A percentile compares a stretch with the other conserved stretches of the same genome.
phyloP scores from a whole-genome alignment of 2,329 filamentous ascomycete genomes.

The Albophoma yamanashiensis region DNA sequence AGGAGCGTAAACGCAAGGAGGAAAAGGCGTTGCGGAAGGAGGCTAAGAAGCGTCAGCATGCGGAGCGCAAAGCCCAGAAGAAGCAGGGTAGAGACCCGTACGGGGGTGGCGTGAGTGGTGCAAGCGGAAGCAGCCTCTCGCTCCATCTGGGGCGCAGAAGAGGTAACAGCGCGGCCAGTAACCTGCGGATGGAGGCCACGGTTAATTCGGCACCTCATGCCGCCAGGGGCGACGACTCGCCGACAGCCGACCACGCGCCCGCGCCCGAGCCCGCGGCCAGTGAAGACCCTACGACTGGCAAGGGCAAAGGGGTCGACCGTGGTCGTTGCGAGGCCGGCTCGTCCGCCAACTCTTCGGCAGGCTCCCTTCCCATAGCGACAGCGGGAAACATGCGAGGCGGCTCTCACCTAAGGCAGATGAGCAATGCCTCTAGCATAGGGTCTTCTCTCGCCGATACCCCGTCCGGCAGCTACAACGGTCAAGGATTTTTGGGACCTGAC shows the following conservation, averaged over 20 bases:
- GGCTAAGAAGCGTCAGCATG: slow-evolving; percentile 76
- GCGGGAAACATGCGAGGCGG: slow-evolving; percentile 46
- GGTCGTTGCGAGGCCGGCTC: slow-evolving; percentile 11
- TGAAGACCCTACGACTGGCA: slow-evolving; percentile 30
- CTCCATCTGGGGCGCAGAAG: slow-evolving; percentile 48
- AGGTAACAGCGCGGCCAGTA: slow-evolving; percentile 49
- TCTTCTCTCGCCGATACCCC: slow-evolving; percentile 66
- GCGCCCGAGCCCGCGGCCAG: slow-evolving; percentile 14
- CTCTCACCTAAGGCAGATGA: slow-evolving; percentile 72
- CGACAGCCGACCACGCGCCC: slow-evolving; percentile 11
- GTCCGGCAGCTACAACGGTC: slow-evolving; percentile 36
- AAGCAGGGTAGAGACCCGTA: slow-evolving; percentile 37
- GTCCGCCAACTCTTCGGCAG: slow-evolving; percentile 20
- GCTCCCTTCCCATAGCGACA: slow-evolving; percentile 30
- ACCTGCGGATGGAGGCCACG: slow-evolving; percentile 46
- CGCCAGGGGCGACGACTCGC: slow-evolving; percentile 12
- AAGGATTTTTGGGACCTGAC: slow-evolving; percentile 21
- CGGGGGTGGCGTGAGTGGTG: slow-evolving; percentile 23
- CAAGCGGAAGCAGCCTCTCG: slow-evolving; percentile 55
- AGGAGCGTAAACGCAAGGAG: slow-evolving; percentile 80
- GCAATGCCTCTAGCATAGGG: slow-evolving; percentile 73
- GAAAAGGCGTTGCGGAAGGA: slow-evolving; percentile 49
- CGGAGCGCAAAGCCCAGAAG: slow-evolving; percentile 66
- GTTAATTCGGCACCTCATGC: slow-evolving; percentile 30
- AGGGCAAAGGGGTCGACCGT: slow-evolving; percentile 63